These are phyloP conservation scores for Mortierella sp. DNA, from an alignment of 371 early-diverging fungal species.

Conservation along the genomic window DNA sequence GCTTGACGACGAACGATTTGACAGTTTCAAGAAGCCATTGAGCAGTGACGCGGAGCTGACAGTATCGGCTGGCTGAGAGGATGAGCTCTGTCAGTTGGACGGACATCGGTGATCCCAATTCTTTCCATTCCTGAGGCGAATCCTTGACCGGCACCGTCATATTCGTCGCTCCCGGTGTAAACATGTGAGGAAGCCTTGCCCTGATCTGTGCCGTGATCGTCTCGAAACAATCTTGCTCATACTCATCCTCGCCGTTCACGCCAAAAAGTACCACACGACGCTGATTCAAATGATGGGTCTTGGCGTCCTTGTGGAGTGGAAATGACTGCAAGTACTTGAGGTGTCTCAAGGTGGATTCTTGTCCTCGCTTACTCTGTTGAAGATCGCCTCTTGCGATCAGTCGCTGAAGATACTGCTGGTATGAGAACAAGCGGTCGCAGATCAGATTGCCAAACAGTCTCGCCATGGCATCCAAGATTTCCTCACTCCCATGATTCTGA, in stretches of 20 bases:
- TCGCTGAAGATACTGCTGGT: slow-evolving; percentile 68
- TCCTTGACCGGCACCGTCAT: slow-evolving; percentile 62
- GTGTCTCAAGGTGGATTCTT: slow-evolving; percentile 59
- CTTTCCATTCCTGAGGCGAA: slow-evolving; percentile 54
- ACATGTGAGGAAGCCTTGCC: slow-evolving; percentile 49
- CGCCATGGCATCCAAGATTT: slow-evolving; percentile 39
- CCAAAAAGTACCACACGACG: slow-evolving; percentile 62
- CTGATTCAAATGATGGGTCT: slow-evolving; percentile 63
- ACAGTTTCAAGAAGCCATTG: slow-evolving; percentile 72
- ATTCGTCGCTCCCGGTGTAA: slow-evolving; percentile 56
- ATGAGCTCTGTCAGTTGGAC: slow-evolving; percentile 55
- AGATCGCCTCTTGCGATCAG: slow-evolving; percentile 76
- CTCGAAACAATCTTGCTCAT: slow-evolving; percentile 45
- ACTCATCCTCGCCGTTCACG: slow-evolving; percentile 49
- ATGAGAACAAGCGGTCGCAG: slow-evolving; percentile 66
- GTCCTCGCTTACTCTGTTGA: slow-evolving; percentile 55
- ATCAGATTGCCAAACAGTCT: slow-evolving; percentile 69
- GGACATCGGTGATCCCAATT: slow-evolving; percentile 50
- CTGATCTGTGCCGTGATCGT: slow-evolving; percentile 43
- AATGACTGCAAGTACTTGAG: slow-evolving; percentile 66
- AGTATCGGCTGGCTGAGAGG: slow-evolving; percentile 60
- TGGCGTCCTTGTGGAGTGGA: slow-evolving; percentile 54
- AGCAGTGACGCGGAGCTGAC: slow-evolving; percentile 61
- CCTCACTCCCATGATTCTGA: slow-evolving; percentile 27
- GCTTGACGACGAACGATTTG: slow-evolving; percentile 76